Percentiles rank a stretch among this genome's conserved stretches.
Conservation (phyloP, 371 early-diverging fungal genomes). For the Amoeboaphelidium occidentale region DNA sequence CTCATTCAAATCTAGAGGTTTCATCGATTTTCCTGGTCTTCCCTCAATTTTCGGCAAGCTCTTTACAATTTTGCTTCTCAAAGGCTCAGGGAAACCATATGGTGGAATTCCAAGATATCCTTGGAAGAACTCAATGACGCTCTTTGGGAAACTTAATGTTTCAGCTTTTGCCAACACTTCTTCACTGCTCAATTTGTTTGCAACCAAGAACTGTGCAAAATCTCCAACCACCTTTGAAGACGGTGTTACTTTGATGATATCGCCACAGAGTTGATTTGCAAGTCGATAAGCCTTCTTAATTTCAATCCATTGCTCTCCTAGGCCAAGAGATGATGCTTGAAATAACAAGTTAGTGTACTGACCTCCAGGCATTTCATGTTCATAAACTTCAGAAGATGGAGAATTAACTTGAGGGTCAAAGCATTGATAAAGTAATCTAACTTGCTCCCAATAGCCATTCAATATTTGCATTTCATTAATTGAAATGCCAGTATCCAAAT, state of each 20-base stretch:
- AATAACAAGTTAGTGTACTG: constrained; percentile 89
- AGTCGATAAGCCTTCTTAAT: constrained; percentile 70
- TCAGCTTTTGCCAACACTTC: constrained; percentile 49
- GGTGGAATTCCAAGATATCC: constrained; percentile 79
- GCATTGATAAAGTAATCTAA: constrained; percentile 70
- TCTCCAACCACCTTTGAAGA: constrained; percentile 91
- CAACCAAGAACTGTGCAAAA: constrained; percentile 87
- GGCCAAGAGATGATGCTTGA: constrained; percentile 73
- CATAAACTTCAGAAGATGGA: constrained; percentile 69
- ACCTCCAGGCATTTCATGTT: constrained; percentile 83
- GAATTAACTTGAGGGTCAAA: constrained; percentile 72
- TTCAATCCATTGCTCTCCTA: constrained; percentile 75
- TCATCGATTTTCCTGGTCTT: constrained; percentile 59
- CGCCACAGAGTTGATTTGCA: constrained; percentile 76
- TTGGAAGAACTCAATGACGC: constrained; percentile 84
- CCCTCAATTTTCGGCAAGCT: constrained; percentile 45
- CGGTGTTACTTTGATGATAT: constrained; percentile 88
- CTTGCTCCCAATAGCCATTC: constrained; percentile 87
- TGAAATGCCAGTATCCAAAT: constrained; percentile 51
- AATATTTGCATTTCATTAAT: constrained; percentile 44
- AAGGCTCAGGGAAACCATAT: constrained; percentile 77
- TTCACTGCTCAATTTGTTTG: constrained; percentile 42
- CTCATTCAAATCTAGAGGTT: constrained; percentile 43
- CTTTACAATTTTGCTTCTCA: constrained; percentile 41
- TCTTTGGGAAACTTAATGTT: constrained; percentile 63